These are phyloP conservation scores for Raphidocelis subcapitata DNA, from an alignment of 139 green algal species.

Conservation along the genomic window DNA sequence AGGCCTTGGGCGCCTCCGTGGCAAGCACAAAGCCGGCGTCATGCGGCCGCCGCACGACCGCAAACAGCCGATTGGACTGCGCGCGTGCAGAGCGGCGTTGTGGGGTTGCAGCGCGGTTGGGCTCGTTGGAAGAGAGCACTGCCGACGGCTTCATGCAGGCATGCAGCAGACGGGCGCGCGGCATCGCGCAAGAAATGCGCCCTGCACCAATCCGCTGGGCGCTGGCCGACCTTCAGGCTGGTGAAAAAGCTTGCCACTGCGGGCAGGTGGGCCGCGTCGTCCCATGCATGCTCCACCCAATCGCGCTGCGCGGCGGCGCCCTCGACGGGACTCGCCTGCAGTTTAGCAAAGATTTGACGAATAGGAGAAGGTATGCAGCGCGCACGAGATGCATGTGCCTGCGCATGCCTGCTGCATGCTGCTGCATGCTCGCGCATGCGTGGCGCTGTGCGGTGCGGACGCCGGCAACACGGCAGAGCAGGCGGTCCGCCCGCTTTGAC, in stretches of 20 bases:
- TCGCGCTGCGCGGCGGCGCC: not conserved
- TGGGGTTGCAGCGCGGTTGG: too few relatives aligned
- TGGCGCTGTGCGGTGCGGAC: not conserved
- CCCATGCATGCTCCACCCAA: conserved; percentile 23
- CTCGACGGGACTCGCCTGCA: conserved; percentile 23
- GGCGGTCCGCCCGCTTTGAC: too few relatives aligned
- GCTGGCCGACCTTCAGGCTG: conserved; percentile 24
- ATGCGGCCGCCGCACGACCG: conserved; percentile 22
- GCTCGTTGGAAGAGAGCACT: too few relatives aligned
- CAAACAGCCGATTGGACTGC: conserved; percentile 52
- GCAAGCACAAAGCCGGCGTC: conserved; percentile 30
- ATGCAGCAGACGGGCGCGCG: too few relatives aligned
- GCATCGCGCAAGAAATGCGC: too few relatives aligned
- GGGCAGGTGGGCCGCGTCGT: conserved; percentile 5
- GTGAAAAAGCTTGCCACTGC: conserved; percentile 25
- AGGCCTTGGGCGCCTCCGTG: conserved; percentile 33
- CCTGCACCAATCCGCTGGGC: too few relatives aligned
- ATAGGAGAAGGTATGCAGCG: too few relatives aligned
- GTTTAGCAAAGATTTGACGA: not conserved
- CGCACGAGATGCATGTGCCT: too few relatives aligned
- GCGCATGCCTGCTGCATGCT: not conserved
- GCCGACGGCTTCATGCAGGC: too few relatives aligned
- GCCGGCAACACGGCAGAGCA: too few relatives aligned
- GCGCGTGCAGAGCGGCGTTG: not conserved
- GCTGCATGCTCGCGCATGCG: not conserved